Conservation (phyloP, 805 yeast genomes). For the Trichomonascus vanleenenianus region DNA sequence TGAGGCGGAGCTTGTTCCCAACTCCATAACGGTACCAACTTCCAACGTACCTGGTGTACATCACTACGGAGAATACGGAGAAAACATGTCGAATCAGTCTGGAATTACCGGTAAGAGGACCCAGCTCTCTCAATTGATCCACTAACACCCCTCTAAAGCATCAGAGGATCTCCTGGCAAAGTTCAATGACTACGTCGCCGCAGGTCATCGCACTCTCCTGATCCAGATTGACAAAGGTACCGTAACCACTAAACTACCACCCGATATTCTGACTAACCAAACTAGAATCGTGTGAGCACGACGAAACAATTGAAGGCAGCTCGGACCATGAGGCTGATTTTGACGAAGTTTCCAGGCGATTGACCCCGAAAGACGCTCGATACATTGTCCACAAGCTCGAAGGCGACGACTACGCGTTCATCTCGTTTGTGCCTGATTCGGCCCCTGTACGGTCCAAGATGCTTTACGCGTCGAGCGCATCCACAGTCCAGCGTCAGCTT, state of each 20-base stretch:
- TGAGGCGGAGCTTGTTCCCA: too few species aligned
- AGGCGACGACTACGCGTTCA: constrained; percentile 41
- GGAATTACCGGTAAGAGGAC: constrained; percentile 41
- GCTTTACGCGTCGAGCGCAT: constrained; percentile 89
- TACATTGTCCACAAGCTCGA: constrained; percentile 40
- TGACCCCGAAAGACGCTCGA: constrained; percentile 36
- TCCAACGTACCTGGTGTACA: neutral
- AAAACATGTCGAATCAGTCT: constrained; percentile 54
- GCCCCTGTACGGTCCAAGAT: constrained; percentile 79
- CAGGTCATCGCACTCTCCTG: constrained; percentile 30
- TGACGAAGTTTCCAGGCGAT: constrained; percentile 25
- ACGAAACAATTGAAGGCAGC: constrained; percentile 23
- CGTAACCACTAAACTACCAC: neutral
- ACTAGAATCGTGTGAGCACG: constrained; percentile 12
- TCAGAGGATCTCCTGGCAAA: constrained; percentile 37
- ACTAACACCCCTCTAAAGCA: constrained; percentile 27
- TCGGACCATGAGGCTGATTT: constrained; percentile 32
- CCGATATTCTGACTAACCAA: neutral
- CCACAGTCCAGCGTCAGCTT: constrained; percentile 62
- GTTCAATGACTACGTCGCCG: constrained; percentile 37
- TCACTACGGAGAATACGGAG: neutral
- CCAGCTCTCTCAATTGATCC: neutral
- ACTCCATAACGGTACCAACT: neutral
- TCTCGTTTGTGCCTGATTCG: constrained; percentile 79
- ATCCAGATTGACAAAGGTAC: constrained; percentile 32